Evolutionary conservation across 805 yeast species (phyloP), one percentile per base, ranked within the genome.

Genomic region (Saccharomycopsis fibuligera): DNA sequence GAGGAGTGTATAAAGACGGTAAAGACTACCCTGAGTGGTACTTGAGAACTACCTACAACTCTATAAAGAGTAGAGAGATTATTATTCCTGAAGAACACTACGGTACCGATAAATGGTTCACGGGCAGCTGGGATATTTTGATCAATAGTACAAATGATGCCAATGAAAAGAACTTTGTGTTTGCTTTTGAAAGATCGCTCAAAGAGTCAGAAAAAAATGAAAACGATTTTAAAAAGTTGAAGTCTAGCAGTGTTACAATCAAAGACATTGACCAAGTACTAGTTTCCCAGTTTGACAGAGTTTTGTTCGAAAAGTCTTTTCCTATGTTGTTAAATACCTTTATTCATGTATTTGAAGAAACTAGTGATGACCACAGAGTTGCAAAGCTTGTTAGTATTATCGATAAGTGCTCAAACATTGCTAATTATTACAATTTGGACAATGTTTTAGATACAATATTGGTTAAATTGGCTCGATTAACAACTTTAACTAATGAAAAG

Each of bases 61-160:
- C 95, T 1, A 90, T 93, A 48, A 75, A 79, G 53, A 86, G 83
- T 48, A 77, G 84, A 45, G 99, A 93, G 64, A 93, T 93, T 54
- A 87, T 93, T 43, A 86, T 95, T 90, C 98, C 99, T 0, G 98
- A 93, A 59, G 99, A 93, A 60, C 97, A 91, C 58, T 95, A 88
- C 61, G 93, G 91, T 14, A 86, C 89, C 9, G 86, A 88, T 19
- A 88, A 85, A 61, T 84, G 96, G 81, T 91, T 90, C 64, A 97
- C 90, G 60, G 91, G 86, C 59, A 70, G 78, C 16, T 86, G 95
- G 95, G 81, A 82, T 56, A 80, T 83, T 50, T 62, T 85, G 52
- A 75, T 86, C 38, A 35, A 29, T 24, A 39, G 38, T n/a, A 72
- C 76, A 1, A 73, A 76, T 24, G 76, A 72, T 51, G 21, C 5